These are phyloP conservation scores for Tuber brumale DNA, from an alignment of 495 filamentous ascomycete genomes.

Conservation along the genomic window DNA sequence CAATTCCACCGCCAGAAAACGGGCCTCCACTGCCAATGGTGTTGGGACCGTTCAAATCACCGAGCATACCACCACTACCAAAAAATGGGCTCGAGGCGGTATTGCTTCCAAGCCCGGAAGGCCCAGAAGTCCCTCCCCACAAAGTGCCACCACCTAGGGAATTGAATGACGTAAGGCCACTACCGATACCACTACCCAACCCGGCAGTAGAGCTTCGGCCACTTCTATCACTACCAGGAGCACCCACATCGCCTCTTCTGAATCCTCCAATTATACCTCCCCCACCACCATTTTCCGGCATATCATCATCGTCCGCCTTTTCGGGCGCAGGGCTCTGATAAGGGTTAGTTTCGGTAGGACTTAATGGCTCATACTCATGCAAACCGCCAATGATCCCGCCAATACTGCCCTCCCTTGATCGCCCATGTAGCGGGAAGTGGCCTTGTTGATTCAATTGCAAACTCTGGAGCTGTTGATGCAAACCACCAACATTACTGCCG, in stretches of 20 bases:
- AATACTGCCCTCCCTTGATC: slow-evolving; percentile 47
- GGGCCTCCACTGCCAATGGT: slow-evolving; percentile 49
- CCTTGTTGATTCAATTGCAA: slow-evolving; percentile 41
- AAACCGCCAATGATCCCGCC: slow-evolving; percentile 50
- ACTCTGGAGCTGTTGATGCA: slow-evolving; percentile 41
- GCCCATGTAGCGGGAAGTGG: slow-evolving; percentile 52
- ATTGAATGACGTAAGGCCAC: slow-evolving; percentile 54
- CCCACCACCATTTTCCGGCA: slow-evolving; percentile 51
- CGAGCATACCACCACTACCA: slow-evolving; percentile 49
- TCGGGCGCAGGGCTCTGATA: slow-evolving; percentile 91
- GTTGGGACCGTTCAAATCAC: slow-evolving; percentile 63
- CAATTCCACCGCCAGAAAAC: slow-evolving; percentile 47
- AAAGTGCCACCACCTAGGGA: slow-evolving; percentile 59
- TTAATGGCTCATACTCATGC: slow-evolving; percentile 58
- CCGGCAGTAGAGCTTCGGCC: slow-evolving; percentile 46
- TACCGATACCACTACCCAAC: slow-evolving; percentile 48
- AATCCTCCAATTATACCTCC: slow-evolving; percentile 47
- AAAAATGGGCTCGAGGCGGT: slow-evolving; percentile 57
- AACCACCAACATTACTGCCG: slow-evolving; percentile 47
- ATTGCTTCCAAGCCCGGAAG: slow-evolving; percentile 64
- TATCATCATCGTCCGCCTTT: slow-evolving; percentile 60
- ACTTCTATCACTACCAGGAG: slow-evolving; percentile 42
- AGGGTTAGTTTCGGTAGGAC: slow-evolving; percentile 96
- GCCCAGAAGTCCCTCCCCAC: slow-evolving; percentile 54
- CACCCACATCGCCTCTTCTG: slow-evolving; percentile 41